Conservation (phyloP, 345 rosid species). For the Ceriops decandra region DNA sequence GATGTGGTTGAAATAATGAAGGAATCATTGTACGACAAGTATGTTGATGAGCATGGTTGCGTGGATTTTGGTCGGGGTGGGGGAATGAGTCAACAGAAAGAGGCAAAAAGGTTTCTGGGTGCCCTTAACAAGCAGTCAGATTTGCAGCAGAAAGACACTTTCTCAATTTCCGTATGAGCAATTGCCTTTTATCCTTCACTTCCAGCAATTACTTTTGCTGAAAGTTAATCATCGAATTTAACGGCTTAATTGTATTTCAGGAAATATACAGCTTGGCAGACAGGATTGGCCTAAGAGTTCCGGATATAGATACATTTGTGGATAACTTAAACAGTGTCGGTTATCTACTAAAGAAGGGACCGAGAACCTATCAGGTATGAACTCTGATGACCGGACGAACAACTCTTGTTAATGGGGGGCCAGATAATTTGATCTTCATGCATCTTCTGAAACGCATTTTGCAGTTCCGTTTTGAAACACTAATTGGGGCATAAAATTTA, state of each 20-base stretch:
- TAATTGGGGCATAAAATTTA: too few relatives aligned
- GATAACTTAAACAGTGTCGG: constrained; percentile 92
- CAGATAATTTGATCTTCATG: background rate
- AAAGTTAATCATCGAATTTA: constrained; percentile 7
- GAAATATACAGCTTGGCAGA: constrained; percentile 95
- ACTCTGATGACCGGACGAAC: too few relatives aligned
- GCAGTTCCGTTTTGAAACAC: background rate
- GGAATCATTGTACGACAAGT: constrained; percentile 89
- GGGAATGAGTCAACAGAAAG: constrained; percentile 98
- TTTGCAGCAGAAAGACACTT: constrained; percentile 81
- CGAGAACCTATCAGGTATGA: constrained; percentile 83
- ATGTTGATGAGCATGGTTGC: constrained; percentile 82
- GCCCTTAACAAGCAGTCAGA: constrained; percentile 88
- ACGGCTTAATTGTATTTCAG: constrained; percentile 34
- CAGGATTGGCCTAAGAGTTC: constrained; percentile 80
- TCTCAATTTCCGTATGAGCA: constrained; percentile 65
- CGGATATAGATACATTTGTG: constrained; percentile 75
- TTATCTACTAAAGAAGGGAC: constrained; percentile 83
- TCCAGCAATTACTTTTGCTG: constrained; percentile 10
- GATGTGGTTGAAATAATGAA: constrained; percentile 97
- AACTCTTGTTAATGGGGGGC: background rate
- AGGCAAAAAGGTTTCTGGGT: constrained; percentile 85
- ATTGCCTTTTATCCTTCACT: constrained; percentile 8
- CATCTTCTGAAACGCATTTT: background rate
- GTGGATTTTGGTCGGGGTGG: constrained; percentile 92